Percentiles rank a stretch among this genome's conserved stretches.
Conservation (phyloP, 73 alveolate species). For the Paramecium octaurelia region DNA sequence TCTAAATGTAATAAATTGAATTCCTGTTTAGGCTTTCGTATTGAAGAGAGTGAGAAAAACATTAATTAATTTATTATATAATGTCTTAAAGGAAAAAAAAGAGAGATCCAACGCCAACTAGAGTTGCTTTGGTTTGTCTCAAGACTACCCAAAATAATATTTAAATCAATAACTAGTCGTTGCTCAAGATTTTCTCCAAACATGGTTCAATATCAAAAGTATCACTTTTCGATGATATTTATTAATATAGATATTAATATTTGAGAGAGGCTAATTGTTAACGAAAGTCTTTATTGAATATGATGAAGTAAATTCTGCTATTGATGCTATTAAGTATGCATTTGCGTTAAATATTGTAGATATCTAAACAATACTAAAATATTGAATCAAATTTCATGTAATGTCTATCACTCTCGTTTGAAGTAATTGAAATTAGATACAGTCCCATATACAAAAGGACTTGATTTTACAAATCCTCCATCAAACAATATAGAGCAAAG, state of each 20-base stretch:
- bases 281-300: constrained; percentile 1
- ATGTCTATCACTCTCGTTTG: constrained; percentile 20
- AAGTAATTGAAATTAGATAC: not conserved
- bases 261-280: not conserved
- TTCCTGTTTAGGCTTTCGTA: constrained; percentile 43
- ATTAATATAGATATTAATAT: not conserved
- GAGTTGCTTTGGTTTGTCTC: not conserved
- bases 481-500: not conserved
- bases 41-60: constrained; percentile 52
- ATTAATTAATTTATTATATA: not conserved
- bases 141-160: not conserved
- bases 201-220: not conserved
- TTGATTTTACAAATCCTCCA: not conserved
- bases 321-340: not conserved
- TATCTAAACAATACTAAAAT: not conserved
- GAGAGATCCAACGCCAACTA: constrained; percentile 13
- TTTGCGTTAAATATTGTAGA: not conserved
- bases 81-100: not conserved
- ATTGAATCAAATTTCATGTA: not conserved
- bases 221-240: not conserved
- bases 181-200: not conserved
- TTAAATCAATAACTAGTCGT: not conserved
- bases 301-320: not conserved
- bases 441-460: not conserved
- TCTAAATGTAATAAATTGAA: constrained; percentile 55